Evolutionary conservation across 2,329 filamentous ascomycete species (phyloP).

Genomic region (Penicillium sp.): DNA sequence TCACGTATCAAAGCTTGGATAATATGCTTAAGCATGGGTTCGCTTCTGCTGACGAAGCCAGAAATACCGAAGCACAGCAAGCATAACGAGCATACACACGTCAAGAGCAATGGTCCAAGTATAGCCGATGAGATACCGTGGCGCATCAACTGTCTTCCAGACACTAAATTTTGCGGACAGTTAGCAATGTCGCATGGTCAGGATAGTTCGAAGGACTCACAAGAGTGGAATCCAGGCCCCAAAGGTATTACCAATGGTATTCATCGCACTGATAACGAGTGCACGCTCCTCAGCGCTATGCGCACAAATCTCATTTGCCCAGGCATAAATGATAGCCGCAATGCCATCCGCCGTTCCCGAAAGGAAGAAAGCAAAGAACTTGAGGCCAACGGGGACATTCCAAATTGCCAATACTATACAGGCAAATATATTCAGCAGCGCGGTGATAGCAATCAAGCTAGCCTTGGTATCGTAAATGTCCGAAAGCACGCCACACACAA

Average conservation of each 20-base stretch:
- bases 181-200: not conserved
- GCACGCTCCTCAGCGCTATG: slow-evolving; percentile 34
- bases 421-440: slow-evolving; percentile 20
- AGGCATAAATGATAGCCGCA: slow-evolving; percentile 26
- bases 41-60: slow-evolving; percentile 20
- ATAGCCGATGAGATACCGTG: slow-evolving; percentile 31
- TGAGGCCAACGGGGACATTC: slow-evolving; percentile 19
- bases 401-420: slow-evolving; percentile 20
- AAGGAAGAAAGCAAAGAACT: slow-evolving; percentile 23
- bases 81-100: slow-evolving; percentile 29
- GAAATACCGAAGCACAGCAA: slow-evolving; percentile 20
- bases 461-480: slow-evolving; percentile 19
- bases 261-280: slow-evolving; percentile 27
- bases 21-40: not conserved
- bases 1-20: not conserved
- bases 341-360: slow-evolving; percentile 25
- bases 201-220: slow-evolving; percentile 8
- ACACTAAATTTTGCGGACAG: slow-evolving; percentile 11
- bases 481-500: slow-evolving; percentile 18
- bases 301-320: slow-evolving; percentile 31
- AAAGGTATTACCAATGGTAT: slow-evolving; percentile 37
- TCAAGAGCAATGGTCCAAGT: slow-evolving; percentile 32
- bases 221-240: slow-evolving; percentile 32
- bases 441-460: slow-evolving; percentile 17
- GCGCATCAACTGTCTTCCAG: slow-evolving; percentile 33